Conservation (phyloP, 2,329 filamentous ascomycete genomes). For the Penicillium concentricum region DNA sequence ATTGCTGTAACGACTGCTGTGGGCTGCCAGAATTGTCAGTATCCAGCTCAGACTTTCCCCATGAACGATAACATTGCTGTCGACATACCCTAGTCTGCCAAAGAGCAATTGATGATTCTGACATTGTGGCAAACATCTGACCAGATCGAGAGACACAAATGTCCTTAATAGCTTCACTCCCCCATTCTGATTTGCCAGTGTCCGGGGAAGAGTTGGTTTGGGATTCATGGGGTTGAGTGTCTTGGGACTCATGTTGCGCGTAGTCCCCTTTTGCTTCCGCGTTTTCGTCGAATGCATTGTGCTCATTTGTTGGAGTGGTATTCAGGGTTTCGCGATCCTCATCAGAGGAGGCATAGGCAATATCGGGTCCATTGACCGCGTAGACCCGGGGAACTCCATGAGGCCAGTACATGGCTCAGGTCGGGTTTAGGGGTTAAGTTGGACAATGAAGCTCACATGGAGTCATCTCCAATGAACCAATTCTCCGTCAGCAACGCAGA, state of each 20-base stretch:
- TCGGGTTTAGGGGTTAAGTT: conserved; percentile 26
- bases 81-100: conserved; percentile 86
- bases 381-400: conserved; percentile 51
- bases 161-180: conserved; percentile 68
- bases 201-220: conserved; percentile 24
- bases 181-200: conserved; percentile 37
- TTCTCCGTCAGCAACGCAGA: neutral
- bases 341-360: conserved; percentile 29
- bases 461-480: conserved; percentile 36
- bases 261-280: conserved; percentile 7
- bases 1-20: conserved; percentile 84
- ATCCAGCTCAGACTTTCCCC: conserved; percentile 17
- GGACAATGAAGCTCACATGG: conserved; percentile 34
- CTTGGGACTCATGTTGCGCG: neutral
- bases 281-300: conserved; percentile 28
- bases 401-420: conserved; percentile 50
- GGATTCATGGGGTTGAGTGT: neutral
- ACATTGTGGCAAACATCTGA: conserved; percentile 84
- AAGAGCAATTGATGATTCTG: conserved; percentile 78
- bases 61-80: conserved; percentile 2
- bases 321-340: conserved; percentile 22
- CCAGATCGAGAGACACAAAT: conserved; percentile 76
- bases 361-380: conserved; percentile 47
- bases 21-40: conserved; percentile 56
- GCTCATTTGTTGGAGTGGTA: conserved; percentile 20